Conservation (phyloP, 2,329 filamentous ascomycete genomes). For the Colletotrichum eleusines region DNA sequence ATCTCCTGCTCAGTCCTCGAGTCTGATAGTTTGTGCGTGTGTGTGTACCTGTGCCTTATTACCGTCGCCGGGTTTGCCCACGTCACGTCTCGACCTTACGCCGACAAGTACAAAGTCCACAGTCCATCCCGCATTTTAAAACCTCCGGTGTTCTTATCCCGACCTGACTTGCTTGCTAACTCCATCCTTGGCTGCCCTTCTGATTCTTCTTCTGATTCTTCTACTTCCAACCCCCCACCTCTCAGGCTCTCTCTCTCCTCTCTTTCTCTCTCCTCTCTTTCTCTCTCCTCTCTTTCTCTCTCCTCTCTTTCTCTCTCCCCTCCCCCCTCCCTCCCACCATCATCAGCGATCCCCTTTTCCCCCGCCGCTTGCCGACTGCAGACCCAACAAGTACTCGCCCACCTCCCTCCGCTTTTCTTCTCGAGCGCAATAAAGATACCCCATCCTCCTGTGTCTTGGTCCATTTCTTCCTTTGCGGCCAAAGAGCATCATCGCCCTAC, state of each 20-base stretch:
- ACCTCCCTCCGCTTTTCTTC: conserved; percentile 14
- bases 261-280: too few relatives aligned
- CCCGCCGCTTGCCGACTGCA: conserved; percentile 29
- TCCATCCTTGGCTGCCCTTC: conserved; percentile 12
- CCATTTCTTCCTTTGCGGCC: conserved; percentile 1
- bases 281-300: background rate
- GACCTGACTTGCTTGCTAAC: conserved; percentile 10
- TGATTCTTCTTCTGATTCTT: background rate
- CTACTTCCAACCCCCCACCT: conserved; percentile 30
- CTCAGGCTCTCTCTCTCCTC: background rate
- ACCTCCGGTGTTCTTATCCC: conserved; percentile 14
- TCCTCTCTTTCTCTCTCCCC: too few relatives aligned
- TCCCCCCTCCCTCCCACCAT: background rate
- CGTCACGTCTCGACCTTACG: background rate
- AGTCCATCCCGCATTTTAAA: conserved; percentile 37
- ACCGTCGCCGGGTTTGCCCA: conserved; percentile 11
- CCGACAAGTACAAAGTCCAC: conserved; percentile 32
- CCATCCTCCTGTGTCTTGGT: background rate
- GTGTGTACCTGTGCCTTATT: background rate
- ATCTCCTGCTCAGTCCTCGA: conserved; percentile 12
- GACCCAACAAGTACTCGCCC: conserved; percentile 34
- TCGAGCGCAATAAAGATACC: conserved; percentile 19
- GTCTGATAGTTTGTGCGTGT: background rate
- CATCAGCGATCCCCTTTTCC: conserved; percentile 34
- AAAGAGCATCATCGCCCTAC: background rate